Percentiles rank a stretch among this genome's conserved stretches.
Evolutionary conservation across 139 green algal species (phyloP).

Genomic region (Chlorokybus atmophyticus): DNA sequence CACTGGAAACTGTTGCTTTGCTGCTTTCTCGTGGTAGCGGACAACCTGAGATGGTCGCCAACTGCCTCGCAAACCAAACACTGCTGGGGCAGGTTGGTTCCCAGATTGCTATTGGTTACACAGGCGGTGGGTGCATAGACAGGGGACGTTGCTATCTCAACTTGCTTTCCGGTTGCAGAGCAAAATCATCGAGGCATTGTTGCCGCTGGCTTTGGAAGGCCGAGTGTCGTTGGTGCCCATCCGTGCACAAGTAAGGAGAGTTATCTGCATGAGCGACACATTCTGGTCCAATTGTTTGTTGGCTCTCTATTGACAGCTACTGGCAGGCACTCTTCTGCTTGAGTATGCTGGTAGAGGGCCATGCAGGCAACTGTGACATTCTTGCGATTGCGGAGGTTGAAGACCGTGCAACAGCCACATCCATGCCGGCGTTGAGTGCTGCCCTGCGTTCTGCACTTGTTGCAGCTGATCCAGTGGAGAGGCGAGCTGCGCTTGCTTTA

Average conservation of each 20-base stretch:
- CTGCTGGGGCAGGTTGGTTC: constrained; percentile 24
- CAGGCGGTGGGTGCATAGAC: not conserved
- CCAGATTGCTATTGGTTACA: no score
- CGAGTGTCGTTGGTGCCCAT: constrained; percentile 9
- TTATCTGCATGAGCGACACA: no score
- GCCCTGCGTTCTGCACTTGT: constrained; percentile 21
- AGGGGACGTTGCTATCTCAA: not conserved
- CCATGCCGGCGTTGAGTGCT: constrained; percentile 30
- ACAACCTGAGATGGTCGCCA: constrained; percentile 5
- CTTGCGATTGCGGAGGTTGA: no score
- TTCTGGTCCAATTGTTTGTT: no score
- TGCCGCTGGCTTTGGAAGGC: constrained; percentile 5
- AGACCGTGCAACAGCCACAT: no score
- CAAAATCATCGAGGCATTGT: not conserved
- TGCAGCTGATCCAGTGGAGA: no score
- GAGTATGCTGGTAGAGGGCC: constrained; percentile 16
- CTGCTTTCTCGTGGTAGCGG: constrained; percentile 27
- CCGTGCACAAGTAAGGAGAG: constrained; percentile 12
- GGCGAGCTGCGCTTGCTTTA: no score
- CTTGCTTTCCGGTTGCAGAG: not conserved
- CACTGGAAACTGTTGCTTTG: constrained; percentile 44
- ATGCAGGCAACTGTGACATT: constrained; percentile 27
- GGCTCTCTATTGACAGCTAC: no score
- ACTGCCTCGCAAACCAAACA: constrained; percentile 34
- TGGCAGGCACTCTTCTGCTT: constrained; percentile 18